A percentile compares a stretch with the other conserved stretches of the same genome.
These are phyloP conservation scores for Cercospora janseana DNA, from an alignment of 2,329 filamentous ascomycete genomes.

Conservation along the genomic window DNA sequence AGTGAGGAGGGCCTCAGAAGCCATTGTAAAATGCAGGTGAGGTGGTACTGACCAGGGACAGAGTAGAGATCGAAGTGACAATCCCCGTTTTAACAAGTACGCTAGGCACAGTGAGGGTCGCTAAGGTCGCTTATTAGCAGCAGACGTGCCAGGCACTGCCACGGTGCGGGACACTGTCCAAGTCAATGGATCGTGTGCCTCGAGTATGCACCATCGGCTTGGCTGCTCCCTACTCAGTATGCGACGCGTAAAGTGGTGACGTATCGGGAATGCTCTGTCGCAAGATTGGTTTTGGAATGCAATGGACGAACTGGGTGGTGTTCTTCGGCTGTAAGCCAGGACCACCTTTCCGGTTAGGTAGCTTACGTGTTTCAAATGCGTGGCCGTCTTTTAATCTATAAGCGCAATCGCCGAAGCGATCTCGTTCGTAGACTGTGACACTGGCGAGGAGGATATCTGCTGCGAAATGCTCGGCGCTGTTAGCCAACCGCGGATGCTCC, in stretches of 20 bases:
- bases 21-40: background rate
- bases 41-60: background rate
- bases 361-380: too few relatives aligned
- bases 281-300: too few relatives aligned
- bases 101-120: too few relatives aligned
- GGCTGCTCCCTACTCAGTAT: background rate
- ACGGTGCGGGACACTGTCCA: background rate
- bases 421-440: too few relatives aligned
- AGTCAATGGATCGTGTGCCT: constrained; percentile 4
- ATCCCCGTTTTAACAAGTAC: background rate
- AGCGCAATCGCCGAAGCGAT: too few relatives aligned
- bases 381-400: too few relatives aligned
- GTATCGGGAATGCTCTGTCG: background rate
- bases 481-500: too few relatives aligned
- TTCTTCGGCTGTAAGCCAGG: too few relatives aligned
- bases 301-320: too few relatives aligned
- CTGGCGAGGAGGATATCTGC: too few relatives aligned
- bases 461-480: too few relatives aligned
- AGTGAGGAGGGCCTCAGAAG: background rate
- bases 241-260: constrained; percentile 5
- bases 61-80: constrained; percentile 2
- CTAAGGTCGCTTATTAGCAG: background rate
- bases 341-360: too few relatives aligned
- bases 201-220: background rate
- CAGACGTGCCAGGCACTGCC: constrained; percentile 1